Evolutionary conservation across 2,329 filamentous ascomycete genomes (phyloP), one percentile per base, ranked within the genome.

Genomic region (Pseudogymnoascus sp.): DNA sequence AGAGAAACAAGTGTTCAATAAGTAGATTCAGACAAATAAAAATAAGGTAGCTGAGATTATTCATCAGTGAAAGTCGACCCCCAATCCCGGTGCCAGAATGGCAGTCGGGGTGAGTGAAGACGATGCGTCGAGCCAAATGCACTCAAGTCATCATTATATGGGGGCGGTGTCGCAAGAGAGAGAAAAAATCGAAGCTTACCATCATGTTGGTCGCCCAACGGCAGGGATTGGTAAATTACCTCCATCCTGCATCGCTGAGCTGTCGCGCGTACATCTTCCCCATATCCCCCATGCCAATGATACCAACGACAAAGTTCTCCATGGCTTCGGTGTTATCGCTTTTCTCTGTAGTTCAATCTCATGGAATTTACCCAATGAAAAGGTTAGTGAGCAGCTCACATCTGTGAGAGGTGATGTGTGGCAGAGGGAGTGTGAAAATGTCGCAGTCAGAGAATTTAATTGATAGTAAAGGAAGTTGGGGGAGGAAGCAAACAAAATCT

Each of bases 41-140:
- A 85, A 84, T 87, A 89, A 97, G 93, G 93, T 97, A 97, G 93
- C 93, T 91, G 88, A 95, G 90, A 87, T 82, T 86, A 96, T 89
- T 96, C 93, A 97, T 97, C 93, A 97, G 85, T 84, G 93, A 96
- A 88, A 85, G 83, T 81, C 80, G 79, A 79, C 80, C 76, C 77
- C 79, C 69, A 74, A 73, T 71, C 79, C 78, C 78, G 79, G 79
- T 77, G 82, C 88, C 91, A 93, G 84, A 88, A 96, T 87, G 89
- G 88, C 81, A 79, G 78, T 81, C 81, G 80, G 80, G 77, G 77
- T 72, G 77, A 75, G 79, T 78, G 79, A 82, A 80, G 78, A 81
- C 86, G 86, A 92, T 96, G 83, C 93, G 59, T 97, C 93, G 91
- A 97, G 93, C 93, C 93, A 97, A 97, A 97, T 97, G 93, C 93